Base-by-base conservation (phyloP, 208 protist species). In the Trypanosoma vivax region DNA sequence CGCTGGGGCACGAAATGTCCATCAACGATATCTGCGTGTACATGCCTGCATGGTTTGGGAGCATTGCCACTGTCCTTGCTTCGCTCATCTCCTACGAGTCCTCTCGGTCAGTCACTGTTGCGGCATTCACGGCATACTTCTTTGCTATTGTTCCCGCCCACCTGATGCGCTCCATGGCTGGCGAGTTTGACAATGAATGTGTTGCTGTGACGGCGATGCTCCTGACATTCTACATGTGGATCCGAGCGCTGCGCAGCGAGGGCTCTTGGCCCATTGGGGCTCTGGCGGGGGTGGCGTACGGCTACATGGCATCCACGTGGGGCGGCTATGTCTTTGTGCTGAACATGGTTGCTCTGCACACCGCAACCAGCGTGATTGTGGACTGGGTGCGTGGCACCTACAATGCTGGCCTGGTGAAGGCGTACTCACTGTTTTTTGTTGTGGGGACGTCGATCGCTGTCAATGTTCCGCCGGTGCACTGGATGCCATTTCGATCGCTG, bases 171-270 rank as follows among this genome's bases (percentile, higher is more conserved):
- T 98, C 96, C 18, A 97, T 99, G 33, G 97, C 97, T 24, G 98
- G 98, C 7, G 97, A 94, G 38, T 99, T 95, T 70, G 98, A 99
- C 88, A 99, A 99, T 70, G 98, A 99, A 76, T 94, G 81, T 48
- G 86, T 99, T 65, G 96, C 98, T 16, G 94, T 99, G 50, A 96
- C 97, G 42, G 96, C 96, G 5, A 73, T 99, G 50, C 65, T 98
- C 4, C 64, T 91, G 24, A 96, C 88, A 18, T 99, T 97, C 65
- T 97, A 90, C 63, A 50, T 88, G 25, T 99, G 90, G 88, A 56
- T 94, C 11, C 60, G 74, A 28, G 66, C 81, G 21, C 59, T 90
- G 27, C 82, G 79, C 50, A 57, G 37, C 28, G 19, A 37, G n/a
- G 5, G 25, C 46, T 81, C 65, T 46, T 80, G 62, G 56, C 70